These are phyloP conservation scores for Pigoraptor vietnamica DNA, from an alignment of 78 protist genomes.

Conservation along the genomic window DNA sequence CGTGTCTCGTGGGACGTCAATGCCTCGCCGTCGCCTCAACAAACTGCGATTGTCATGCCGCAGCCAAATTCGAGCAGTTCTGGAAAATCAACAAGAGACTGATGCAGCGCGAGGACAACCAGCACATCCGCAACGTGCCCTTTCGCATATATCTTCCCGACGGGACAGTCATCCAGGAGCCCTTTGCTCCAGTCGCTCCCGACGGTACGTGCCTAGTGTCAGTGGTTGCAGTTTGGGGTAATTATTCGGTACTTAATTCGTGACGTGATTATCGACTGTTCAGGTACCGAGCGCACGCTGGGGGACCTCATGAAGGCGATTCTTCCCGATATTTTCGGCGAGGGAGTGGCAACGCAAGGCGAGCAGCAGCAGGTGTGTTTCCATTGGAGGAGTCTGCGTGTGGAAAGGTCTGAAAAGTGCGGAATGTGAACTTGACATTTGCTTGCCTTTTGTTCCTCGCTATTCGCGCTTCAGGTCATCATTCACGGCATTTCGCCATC, in stretches of 20 bases:
- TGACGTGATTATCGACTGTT: no score
- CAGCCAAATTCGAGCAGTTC: neutral
- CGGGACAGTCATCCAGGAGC: neutral
- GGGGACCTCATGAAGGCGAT: neutral
- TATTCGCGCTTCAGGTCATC: neutral
- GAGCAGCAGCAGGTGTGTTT: neutral
- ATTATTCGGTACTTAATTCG: no score
- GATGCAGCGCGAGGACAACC: neutral
- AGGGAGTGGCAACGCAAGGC: neutral
- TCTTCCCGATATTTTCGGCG: neutral
- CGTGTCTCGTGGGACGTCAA: neutral
- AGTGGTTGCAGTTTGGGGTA: no score
- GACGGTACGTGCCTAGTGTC: neutral
- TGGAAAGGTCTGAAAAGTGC: no score
- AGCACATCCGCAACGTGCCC: neutral
- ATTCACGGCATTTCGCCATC: conserved; percentile 14
- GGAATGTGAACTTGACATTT: no score
- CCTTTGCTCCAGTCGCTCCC: neutral
- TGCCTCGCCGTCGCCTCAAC: no score
- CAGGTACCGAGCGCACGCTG: neutral
- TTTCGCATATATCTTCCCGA: neutral
- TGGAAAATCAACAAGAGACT: neutral
- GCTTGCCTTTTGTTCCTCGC: neutral
- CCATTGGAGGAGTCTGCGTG: neutral
- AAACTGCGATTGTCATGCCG: no score